Evolutionary conservation across 257 asterid species (phyloP).

Genomic region (Cordia subcordata): DNA sequence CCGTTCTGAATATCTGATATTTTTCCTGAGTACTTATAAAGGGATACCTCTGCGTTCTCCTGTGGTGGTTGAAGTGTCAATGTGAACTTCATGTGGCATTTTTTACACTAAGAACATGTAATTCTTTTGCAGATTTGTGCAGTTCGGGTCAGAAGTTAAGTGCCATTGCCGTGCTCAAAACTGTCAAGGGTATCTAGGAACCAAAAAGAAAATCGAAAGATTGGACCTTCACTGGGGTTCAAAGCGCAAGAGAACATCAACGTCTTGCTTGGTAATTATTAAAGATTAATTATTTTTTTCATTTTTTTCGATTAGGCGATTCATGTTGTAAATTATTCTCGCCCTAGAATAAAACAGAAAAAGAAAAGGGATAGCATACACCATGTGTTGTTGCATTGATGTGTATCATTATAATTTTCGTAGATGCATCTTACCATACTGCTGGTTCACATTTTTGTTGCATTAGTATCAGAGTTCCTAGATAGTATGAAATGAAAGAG

Average conservation of each 20-base stretch:
- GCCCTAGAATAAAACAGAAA: neutral
- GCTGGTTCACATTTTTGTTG: neutral
- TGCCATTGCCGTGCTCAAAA: conserved; percentile 81
- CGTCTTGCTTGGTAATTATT: conserved; percentile 23
- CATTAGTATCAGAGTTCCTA: too few species aligned
- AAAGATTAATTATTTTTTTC: conserved; percentile 14
- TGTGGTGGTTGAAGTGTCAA: too few species aligned
- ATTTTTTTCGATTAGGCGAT: conserved; percentile 10
- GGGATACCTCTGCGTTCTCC: too few species aligned
- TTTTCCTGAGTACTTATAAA: too few species aligned
- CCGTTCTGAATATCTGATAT: too few species aligned
- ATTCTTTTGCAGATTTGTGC: conserved; percentile 58
- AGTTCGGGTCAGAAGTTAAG: conserved; percentile 75
- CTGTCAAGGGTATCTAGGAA: conserved; percentile 81
- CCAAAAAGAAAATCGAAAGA: conserved; percentile 41
- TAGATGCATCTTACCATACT: too few species aligned
- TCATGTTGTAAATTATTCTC: conserved; percentile 22
- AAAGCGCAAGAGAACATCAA: conserved; percentile 62
- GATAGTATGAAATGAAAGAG: too few species aligned
- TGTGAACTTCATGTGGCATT: too few species aligned
- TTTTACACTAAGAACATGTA: neutral
- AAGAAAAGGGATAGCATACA: neutral
- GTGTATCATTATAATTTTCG: neutral
- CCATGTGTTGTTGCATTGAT: neutral
- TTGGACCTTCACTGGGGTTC: conserved; percentile 56